Base-by-base conservation (phyloP, 345 rosid species). In the Cardamine chenopodiifolia region DNA sequence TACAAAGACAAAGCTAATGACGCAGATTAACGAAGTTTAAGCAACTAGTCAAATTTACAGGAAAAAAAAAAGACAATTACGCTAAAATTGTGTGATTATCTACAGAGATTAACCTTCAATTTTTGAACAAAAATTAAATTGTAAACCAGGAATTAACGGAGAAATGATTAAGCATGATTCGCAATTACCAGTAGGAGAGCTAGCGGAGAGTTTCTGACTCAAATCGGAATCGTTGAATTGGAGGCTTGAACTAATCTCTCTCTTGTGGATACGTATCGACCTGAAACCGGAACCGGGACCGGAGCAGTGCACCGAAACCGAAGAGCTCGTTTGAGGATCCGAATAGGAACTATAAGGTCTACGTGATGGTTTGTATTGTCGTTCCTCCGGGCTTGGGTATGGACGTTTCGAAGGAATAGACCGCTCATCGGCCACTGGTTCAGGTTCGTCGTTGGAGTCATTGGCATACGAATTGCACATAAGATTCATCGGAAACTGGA, bases 251-350 rank as follows among this genome's bases (percentile, higher is more conserved):
- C 73, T 5, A 87, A 85, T 54, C 87, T 70, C 74, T 95, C 96
- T 78, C 93, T 82, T 82, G 86, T 87, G 18, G 92, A 90, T 19
- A 94, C 50, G 75, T 89, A 87, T 66, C 96, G 79, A 1, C 93
- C 97, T 14, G 85, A 75, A 54, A 80, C 47, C 71, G 85, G 82
- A 54, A 83, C 86, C n/a, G n/a, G n/a, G n/a, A n/a, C n/a, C n/a
- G n/a, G n/a, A n/a, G n/a, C n/a, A n/a, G n/a, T n/a, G n/a, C n/a
- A n/a, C n/a, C 4, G 86, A 59, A 78, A 85, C 86, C 3, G 85
- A 75, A 74, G 85, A 76, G 80, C 80, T 89, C 4, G 35, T 59
- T 69, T 49, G 79, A 75, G 53, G 57, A 58, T 15, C 68, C 6
- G 35, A 22, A 17, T 35, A 14, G 8, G 59, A 45, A 55, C 20